These are phyloP conservation scores for Metschnikowia baotianmanensis DNA, from an alignment of 805 yeast species.

Conservation along the genomic window DNA sequence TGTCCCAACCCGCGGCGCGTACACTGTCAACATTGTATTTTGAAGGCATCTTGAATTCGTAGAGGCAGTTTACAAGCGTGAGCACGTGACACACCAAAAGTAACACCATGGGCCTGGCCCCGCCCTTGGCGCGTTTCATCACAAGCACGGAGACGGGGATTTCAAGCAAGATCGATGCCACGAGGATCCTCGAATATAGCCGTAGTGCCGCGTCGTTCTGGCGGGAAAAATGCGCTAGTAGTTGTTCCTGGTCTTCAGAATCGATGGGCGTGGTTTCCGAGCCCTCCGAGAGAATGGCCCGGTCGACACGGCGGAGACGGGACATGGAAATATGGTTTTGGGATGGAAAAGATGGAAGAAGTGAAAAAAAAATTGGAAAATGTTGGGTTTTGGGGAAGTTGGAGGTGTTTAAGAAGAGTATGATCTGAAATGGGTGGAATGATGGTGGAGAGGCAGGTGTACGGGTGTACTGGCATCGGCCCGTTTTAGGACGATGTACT, in stretches of 20 bases:
- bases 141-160: conserved; percentile 19
- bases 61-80: conserved; percentile 12
- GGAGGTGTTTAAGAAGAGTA: not conserved
- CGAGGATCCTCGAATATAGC: conserved; percentile 12
- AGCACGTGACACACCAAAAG: conserved; percentile 12
- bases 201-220: conserved; percentile 16
- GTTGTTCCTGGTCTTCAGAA: conserved; percentile 24
- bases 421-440: not conserved
- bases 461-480: not conserved
- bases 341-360: too few species aligned
- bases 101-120: conserved; percentile 4
- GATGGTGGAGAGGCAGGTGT: not conserved
- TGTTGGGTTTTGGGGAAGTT: not conserved
- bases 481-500: too few species aligned
- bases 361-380: too few species aligned
- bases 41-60: conserved; percentile 11
- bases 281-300: conserved; percentile 20
- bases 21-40: not conserved
- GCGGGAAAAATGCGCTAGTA: conserved; percentile 16
- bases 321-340: too few species aligned
- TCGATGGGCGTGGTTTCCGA: conserved; percentile 17
- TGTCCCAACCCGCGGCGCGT: not conserved
- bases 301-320: conserved; percentile 23
- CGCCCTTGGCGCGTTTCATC: conserved; percentile 1
- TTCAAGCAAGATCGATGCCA: conserved; percentile 15